Conservation (phyloP, 371 early-diverging fungal genomes). For the Mucor circinelloides region DNA sequence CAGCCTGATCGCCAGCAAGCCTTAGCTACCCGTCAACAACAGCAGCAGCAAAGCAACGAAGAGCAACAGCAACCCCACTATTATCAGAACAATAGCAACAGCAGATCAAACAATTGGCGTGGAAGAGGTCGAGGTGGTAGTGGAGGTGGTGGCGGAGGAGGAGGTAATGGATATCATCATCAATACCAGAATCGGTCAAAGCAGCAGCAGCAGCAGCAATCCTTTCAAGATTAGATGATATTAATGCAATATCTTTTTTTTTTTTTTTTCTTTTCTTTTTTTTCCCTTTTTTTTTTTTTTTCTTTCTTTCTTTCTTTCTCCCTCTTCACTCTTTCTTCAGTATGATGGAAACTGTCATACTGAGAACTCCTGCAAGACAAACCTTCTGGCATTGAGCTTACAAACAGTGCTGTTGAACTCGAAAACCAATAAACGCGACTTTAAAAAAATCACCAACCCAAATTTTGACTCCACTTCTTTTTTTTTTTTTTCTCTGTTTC, state of each 20-base stretch:
- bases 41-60: slow-evolving; percentile 40
- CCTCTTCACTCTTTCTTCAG: neutral
- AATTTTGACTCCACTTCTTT: too few species aligned
- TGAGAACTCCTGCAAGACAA: neutral
- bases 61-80: slow-evolving; percentile 14
- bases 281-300: neutral
- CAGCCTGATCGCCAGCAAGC: slow-evolving; percentile 51
- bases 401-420: neutral
- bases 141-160: neutral
- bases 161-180: neutral
- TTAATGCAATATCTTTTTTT: neutral
- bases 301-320: neutral
- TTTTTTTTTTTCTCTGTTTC: neutral
- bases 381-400: neutral
- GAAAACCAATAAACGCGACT: slow-evolving; percentile 1
- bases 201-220: neutral
- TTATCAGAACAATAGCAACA: slow-evolving; percentile 1
- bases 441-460: neutral
- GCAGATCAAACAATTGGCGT: slow-evolving; percentile 3
- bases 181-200: neutral
- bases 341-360: neutral
- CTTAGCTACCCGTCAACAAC: slow-evolving; percentile 49
- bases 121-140: neutral
- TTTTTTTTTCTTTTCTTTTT: neutral
- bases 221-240: neutral